Base-by-base conservation (phyloP, 306 rosid species). In the Medicago arabica region DNA sequence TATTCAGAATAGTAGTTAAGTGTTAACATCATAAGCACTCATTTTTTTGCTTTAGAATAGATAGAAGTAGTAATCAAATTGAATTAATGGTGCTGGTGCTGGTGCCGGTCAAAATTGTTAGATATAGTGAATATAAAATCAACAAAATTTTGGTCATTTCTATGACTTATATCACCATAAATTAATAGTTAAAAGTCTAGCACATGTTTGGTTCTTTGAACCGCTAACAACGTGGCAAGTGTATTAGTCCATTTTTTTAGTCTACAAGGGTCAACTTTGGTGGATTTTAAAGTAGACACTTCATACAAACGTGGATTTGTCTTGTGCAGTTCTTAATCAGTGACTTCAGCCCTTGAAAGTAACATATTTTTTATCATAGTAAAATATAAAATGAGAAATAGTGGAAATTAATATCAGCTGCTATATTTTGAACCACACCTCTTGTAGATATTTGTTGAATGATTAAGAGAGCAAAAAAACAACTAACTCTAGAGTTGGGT, bases 171-270 rank as follows among this genome's bases (percentile, higher is more conserved):
- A 9, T 75, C 7, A 34, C 17, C 74, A 3, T 8, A 25, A 31
- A 23, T 31, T 8, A 68, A 12, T 5, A 41, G 18, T 36, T 8
- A 18, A n/a, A 67, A 74, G 55, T 49, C 10, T 59, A 23, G 28
- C 83, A 75, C 80, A 25, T 69, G 80, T 25, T 46, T 62, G 13
- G 11, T 31, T 21, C 38, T 40, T 2, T 69, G 68, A 23, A 47
- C n/a, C 34, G 21, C 31, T 18, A 55, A 49, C 10, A 57, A 34
- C 17, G 9, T 4, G 75, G 47, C 75, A 74, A 9, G 66, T 80
- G 75, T 38, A 39, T 25, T 54, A 25, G 11, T 44, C 17, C 34
- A 39, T 46, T n/a, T 12, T 64, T 72, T 53, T 5, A 58, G 18
- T 12, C 62, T 19, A n/a, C 14, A 54, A 31, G 34, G 54, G 47